Percentiles rank a stretch among this genome's conserved stretches.
Conservation (phyloP, 345 rosid genomes). For the Combretum micranthum region DNA sequence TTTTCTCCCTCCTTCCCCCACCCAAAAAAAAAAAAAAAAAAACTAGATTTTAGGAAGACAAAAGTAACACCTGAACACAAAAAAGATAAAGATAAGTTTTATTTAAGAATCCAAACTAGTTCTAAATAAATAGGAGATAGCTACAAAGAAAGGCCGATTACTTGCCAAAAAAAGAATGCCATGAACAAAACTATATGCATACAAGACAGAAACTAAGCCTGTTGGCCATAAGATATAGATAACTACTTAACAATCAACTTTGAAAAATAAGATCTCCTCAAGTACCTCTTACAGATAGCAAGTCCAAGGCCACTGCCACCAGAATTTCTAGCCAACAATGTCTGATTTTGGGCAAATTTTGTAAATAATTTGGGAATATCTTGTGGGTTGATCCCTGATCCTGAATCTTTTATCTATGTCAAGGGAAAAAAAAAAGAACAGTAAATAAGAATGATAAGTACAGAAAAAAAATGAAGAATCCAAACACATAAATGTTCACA, state of each 20-base stretch:
- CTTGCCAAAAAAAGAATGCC: too few species aligned
- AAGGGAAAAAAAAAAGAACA: constrained; percentile 9
- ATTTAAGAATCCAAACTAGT: too few species aligned
- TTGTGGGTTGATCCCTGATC: constrained; percentile 78
- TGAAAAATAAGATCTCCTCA: neutral
- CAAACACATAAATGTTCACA: neutral
- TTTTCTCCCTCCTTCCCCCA: too few species aligned
- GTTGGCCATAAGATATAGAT: neutral
- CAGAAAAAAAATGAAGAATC: neutral
- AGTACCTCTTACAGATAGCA: constrained; percentile 94
- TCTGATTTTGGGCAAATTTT: constrained; percentile 80
- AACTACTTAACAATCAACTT: neutral
- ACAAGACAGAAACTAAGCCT: neutral
- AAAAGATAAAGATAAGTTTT: too few species aligned
- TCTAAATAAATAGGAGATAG: too few species aligned
- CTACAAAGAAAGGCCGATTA: too few species aligned
- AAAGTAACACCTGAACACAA: too few species aligned
- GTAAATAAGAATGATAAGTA: constrained; percentile 1
- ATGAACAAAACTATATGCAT: neutral
- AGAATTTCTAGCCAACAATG: constrained; percentile 52
- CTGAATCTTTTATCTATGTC: constrained; percentile 82
- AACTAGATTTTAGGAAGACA: too few species aligned
- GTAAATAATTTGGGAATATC: constrained; percentile 83
- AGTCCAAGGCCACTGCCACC: constrained; percentile 96
- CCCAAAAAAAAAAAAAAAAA: too few species aligned